Evolutionary conservation across 768 basidiomycete species (phyloP).

Genomic region (Lactarius sp.): DNA sequence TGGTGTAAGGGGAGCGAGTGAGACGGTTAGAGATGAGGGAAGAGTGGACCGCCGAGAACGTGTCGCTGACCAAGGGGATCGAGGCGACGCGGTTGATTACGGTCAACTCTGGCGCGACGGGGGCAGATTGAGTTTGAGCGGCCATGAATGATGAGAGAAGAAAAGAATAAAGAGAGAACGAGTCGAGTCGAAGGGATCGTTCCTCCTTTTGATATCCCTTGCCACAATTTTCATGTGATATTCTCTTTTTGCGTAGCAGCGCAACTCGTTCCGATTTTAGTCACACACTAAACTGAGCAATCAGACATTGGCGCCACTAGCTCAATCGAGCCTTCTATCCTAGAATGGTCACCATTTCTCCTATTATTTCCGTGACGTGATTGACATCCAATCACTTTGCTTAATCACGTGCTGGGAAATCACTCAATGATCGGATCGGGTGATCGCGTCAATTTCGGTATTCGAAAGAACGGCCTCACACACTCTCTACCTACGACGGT

Average conservation of each 20-base stretch:
- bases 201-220: conserved; percentile 6
- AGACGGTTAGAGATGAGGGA: conserved; percentile 55
- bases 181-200: not conserved
- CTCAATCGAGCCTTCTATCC: not conserved
- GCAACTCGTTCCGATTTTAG: too few species aligned
- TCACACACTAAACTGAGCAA: not conserved
- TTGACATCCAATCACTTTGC: not conserved
- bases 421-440: not conserved
- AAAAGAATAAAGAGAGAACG: not conserved
- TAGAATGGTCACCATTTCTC: not conserved
- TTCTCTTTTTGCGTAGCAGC: too few species aligned
- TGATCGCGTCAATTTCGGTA: not conserved
- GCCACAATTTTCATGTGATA: conserved; percentile 6
- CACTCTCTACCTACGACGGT: not conserved
- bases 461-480: not conserved
- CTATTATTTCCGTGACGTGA: not conserved
- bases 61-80: conserved; percentile 68
- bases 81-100: conserved; percentile 58
- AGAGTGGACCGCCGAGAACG: conserved; percentile 53
- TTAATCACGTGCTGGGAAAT: conserved; percentile 15
- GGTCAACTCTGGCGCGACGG: conserved; percentile 50
- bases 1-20: conserved; percentile 60
- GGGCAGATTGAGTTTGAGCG: conserved; percentile 32
- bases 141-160: conserved; percentile 33
- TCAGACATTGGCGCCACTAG: too few species aligned